Percentiles rank a stretch among this genome's conserved stretches.
phyloP scores from a whole-genome alignment of 352 stramenopile genomes.

The Phytophthora meadii region DNA sequence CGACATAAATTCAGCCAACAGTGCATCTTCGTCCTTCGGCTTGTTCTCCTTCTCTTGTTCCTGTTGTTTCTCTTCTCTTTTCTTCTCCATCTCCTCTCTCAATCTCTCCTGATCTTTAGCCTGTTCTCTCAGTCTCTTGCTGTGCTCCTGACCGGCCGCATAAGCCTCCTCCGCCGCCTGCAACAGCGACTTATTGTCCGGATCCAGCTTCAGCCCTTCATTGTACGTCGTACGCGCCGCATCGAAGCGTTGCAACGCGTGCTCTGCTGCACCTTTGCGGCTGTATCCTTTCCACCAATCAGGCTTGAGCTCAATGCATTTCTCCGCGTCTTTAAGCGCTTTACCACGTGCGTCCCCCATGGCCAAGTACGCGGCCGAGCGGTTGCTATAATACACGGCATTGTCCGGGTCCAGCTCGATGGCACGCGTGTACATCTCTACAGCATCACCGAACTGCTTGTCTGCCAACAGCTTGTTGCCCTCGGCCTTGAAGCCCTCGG shows the following conservation, averaged over 20 bases:
- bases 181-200: slow-evolving; percentile 76
- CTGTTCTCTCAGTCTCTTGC: slow-evolving; percentile 59
- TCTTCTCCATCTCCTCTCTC: slow-evolving; percentile 47
- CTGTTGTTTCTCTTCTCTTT: slow-evolving; percentile 3
- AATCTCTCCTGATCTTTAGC: slow-evolving; percentile 52
- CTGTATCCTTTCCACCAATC: slow-evolving; percentile 91
- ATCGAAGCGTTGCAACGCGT: slow-evolving; percentile 80
- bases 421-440: slow-evolving; percentile 85
- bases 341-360: slow-evolving; percentile 84
- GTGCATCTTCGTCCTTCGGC: slow-evolving; percentile 58
- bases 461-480: slow-evolving; percentile 78
- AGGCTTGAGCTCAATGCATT: slow-evolving; percentile 77
- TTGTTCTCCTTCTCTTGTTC: slow-evolving; percentile 28
- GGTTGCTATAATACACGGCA: slow-evolving; percentile 88
- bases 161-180: slow-evolving; percentile 77
- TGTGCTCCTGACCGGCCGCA: slow-evolving; percentile 73
- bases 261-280: slow-evolving; percentile 81
- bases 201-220: slow-evolving; percentile 63
- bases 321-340: slow-evolving; percentile 78
- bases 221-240: slow-evolving; percentile 77
- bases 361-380: slow-evolving; percentile 81
- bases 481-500: slow-evolving; percentile 86
- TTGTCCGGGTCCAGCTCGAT: slow-evolving; percentile 88
- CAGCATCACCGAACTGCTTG: slow-evolving; percentile 67
- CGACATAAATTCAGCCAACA: slow-evolving; percentile 85